Conservation (phyloP, 208 protist species). For the Crithidia brevicula region DNA sequence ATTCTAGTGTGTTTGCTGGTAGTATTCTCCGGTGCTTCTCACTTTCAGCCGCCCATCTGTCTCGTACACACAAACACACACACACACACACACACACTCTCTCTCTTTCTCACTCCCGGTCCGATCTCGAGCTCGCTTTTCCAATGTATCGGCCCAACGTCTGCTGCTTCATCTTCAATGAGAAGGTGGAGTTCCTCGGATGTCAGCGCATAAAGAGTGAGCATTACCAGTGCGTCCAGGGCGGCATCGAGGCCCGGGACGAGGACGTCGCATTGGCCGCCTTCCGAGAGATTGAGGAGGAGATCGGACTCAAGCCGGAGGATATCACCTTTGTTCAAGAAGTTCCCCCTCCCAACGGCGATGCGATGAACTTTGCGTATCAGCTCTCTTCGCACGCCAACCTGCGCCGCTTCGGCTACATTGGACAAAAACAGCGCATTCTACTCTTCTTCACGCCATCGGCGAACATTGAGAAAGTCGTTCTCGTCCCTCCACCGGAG, state of each 20-base stretch:
- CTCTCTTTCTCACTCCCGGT: background rate
- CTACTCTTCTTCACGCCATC: conserved; percentile 70
- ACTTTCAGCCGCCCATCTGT: too few species aligned
- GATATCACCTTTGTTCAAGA: conserved; percentile 72
- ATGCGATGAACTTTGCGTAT: conserved; percentile 75
- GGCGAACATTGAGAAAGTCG: conserved; percentile 50
- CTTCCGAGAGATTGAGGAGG: conserved; percentile 73
- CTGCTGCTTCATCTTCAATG: conserved; percentile 77
- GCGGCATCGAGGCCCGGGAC: conserved; percentile 72
- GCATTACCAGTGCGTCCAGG: conserved; percentile 76
- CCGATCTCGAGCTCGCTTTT: background rate
- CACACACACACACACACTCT: background rate
- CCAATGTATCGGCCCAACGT: conserved; percentile 88
- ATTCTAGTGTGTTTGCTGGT: too few species aligned
- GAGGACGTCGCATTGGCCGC: conserved; percentile 56
- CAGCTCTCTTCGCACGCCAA: conserved; percentile 50
- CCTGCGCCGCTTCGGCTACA: conserved; percentile 65
- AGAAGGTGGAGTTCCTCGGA: conserved; percentile 60
- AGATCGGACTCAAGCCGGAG: conserved; percentile 60
- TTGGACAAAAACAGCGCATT: conserved; percentile 81
- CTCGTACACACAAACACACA: background rate
- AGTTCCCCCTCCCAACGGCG: conserved; percentile 60
- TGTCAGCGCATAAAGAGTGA: conserved; percentile 56
- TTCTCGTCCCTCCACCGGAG: conserved; percentile 58
- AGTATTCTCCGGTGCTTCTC: too few species aligned